Base-by-base conservation (phyloP, 1,284 basidiomycete species). In the Leccinum subatratum region DNA sequence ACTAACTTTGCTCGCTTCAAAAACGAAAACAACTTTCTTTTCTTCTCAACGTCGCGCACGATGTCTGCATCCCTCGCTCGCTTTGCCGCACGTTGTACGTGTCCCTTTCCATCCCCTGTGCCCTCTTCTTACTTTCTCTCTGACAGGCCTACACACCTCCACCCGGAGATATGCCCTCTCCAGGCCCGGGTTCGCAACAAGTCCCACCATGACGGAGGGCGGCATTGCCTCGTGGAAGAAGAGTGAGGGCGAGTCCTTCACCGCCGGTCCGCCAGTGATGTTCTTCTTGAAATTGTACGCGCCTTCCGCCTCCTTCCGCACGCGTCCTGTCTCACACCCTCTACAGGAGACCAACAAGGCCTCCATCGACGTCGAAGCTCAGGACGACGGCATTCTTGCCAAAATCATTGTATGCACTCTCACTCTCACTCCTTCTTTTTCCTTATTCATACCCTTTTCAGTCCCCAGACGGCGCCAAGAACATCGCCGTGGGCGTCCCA, bases 131-230 rank as follows among this genome's bases (percentile, higher is more conserved):
- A 68, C 30, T 8, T 61, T 65, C 51, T 58, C 66, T 67, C 61
- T 61, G 63, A 61, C 76, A 96, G 95, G 89, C 74, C 81, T 97
- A 68, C 93, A 95, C 82, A 84, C 86, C 72, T 94, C 95, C 62
- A 85, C 90, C 67, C 85, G 88, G 69, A 82, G 89, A 72, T 82
- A 86, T 80, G 95, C 91, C 61, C 87, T 98, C 70, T 84, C 89
- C 72, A 94, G 91, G n/a, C n/a, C n/a, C n/a, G n/a, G n/a, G 79
- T 97, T 99, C 83, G 84, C 90, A 72, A 98, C 6, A n/a, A 97
- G 95, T 71, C 96, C 96, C 62, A 99, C 96, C 69, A 99, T 99
- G 96, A 96, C 95, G 12, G 96, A 98, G 83, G 97, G 97, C 72
- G 97, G 96, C 72, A 97, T 99, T 78, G 93, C 96, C 62, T 84